phyloP scores from a whole-genome alignment of 2,329 filamentous ascomycete genomes.

The Colletotrichum simmondsii region DNA sequence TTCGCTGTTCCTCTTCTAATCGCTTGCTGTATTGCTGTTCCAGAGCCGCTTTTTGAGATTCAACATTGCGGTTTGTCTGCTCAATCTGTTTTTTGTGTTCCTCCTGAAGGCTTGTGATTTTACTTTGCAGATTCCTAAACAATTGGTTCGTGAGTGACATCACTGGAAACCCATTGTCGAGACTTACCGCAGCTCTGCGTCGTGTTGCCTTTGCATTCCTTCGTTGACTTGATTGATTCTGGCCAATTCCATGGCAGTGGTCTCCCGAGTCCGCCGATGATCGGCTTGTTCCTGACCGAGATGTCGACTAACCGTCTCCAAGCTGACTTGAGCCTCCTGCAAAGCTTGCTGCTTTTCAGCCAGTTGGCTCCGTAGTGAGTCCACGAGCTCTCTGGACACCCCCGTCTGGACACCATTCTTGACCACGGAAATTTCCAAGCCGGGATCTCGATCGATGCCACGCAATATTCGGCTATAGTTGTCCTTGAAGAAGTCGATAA shows the following conservation, averaged over 20 bases:
- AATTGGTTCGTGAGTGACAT: background rate
- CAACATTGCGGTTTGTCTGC: conserved; percentile 57
- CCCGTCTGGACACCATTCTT: conserved; percentile 86
- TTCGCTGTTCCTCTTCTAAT: conserved; percentile 36
- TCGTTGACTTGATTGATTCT: conserved; percentile 76
- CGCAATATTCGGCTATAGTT: conserved; percentile 88
- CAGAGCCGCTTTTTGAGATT: conserved; percentile 54
- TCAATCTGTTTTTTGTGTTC: conserved; percentile 34
- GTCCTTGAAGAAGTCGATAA: conserved; percentile 95
- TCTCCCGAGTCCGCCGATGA: conserved; percentile 74
- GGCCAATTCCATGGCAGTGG: conserved; percentile 61
- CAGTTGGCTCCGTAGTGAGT: conserved; percentile 81
- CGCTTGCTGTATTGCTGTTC: conserved; percentile 45
- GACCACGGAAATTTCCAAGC: conserved; percentile 84
- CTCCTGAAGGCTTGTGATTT: conserved; percentile 33
- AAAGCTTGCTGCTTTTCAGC: conserved; percentile 73
- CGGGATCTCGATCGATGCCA: conserved; percentile 91
- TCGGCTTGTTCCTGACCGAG: conserved; percentile 80
- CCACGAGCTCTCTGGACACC: conserved; percentile 92
- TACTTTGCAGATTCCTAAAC: conserved; percentile 28
- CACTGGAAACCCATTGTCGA: background rate
- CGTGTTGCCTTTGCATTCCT: conserved; percentile 75
- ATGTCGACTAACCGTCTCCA: conserved; percentile 60
- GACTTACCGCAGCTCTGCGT: conserved; percentile 69
- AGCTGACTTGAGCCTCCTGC: conserved; percentile 57